Base-by-base conservation (phyloP, 768 basidiomycete genomes). In the Hemileccinum rubropunctum region DNA sequence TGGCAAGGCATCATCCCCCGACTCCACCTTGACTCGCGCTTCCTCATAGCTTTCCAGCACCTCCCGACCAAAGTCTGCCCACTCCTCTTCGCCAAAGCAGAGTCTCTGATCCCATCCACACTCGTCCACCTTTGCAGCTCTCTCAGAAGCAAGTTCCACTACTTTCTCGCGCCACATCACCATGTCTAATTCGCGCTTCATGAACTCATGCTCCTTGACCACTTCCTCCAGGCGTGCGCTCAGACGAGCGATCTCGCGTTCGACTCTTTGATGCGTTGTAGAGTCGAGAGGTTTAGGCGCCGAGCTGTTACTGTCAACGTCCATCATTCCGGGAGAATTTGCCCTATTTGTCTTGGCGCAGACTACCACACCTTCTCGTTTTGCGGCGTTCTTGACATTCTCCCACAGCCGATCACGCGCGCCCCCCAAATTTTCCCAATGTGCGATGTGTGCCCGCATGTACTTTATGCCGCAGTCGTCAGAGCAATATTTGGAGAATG, bases 21-120 rank as follows among this genome's bases (percentile, higher is more conserved):
- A 34, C 26, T 64, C 66, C 13, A 45, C 48, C 49, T 73, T 73
- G 26, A 62, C 61, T 38, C 74, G 73, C 12, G 66, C 71, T 44
- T 74, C 72, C 28, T 83, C 84, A 53, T 91, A 90, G 58, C 82
- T 84, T 62, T 90, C 84, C 58, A 89, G 58, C 21, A 84, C 86
- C 14, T 77, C 79, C 3, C 69, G 72, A 9, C 82, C 86, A 65
- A 83, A 86, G 42, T 85, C 86, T 33, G 71, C 76, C 75, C 82
- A 91, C 63, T 90, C 88, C 50, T 84, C 82, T 41, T 91, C 88
- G n/a, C 85, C 85, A 62, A 86, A 84, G 52, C 87, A 87, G 20
- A 97, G 73, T 27, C 93, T 76, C 58, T 85, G 83, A 65, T 97
- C 93, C 84, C 92, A 94, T 5, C 94, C 92, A 67, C 93, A 97